Evolutionary conservation across 2,329 filamentous ascomycete genomes (phyloP).

Genomic region (Talaromyces sp.): DNA sequence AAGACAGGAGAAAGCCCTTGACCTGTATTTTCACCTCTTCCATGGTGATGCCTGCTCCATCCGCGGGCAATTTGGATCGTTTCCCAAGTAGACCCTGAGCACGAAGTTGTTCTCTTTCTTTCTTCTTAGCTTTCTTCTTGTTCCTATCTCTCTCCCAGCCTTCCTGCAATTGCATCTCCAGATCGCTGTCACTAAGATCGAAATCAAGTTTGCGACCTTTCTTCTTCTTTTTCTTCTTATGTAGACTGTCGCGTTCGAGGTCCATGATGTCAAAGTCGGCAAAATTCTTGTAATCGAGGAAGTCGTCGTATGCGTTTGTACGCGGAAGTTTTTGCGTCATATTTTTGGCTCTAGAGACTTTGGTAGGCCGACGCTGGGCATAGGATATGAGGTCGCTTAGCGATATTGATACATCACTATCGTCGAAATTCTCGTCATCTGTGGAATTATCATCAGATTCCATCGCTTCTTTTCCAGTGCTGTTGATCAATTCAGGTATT

Average conservation of each 20-base stretch:
- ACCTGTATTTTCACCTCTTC: conserved; percentile 69
- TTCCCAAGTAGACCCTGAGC: conserved; percentile 58
- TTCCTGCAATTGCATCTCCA: conserved; percentile 54
- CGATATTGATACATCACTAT: conserved; percentile 25
- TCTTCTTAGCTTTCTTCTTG: conserved; percentile 66
- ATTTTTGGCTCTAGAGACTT: conserved; percentile 7
- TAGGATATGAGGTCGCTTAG: conserved; percentile 38
- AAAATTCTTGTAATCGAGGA: conserved; percentile 53
- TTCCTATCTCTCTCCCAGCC: conserved; percentile 63
- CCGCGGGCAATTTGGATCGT: conserved; percentile 56
- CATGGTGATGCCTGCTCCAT: conserved; percentile 66
- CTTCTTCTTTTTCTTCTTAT: conserved; percentile 59
- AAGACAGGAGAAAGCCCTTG: conserved; percentile 60
- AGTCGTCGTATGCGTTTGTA: conserved; percentile 52
- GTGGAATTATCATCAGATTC: not conserved
- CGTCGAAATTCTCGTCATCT: conserved; percentile 7
- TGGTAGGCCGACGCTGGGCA: conserved; percentile 2
- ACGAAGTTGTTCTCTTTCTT: conserved; percentile 63
- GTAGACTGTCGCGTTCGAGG: conserved; percentile 64
- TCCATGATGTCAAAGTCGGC: conserved; percentile 82
- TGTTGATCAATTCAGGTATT: not conserved
- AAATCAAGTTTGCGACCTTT: conserved; percentile 50
- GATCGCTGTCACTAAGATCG: conserved; percentile 60
- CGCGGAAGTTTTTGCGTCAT: conserved; percentile 37
- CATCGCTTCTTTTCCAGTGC: not conserved